Base-by-base conservation (phyloP, 108 stramenopile genomes). In the Skeletonema grethae region DNA sequence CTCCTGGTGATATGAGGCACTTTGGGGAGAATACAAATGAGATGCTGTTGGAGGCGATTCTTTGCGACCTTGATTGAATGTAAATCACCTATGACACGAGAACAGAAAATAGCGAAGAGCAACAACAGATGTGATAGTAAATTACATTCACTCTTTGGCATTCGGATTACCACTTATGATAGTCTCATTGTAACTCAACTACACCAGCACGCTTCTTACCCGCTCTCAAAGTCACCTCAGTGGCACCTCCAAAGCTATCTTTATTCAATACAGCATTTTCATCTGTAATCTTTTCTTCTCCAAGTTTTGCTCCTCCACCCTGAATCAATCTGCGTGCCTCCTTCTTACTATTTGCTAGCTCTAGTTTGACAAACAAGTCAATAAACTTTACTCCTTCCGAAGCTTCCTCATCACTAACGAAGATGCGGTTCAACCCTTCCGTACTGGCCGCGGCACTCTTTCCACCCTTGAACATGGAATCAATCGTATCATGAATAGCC, bases 251-350 rank as follows among this genome's bases (percentile, higher is more conserved):
- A 77, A 93, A 90, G 16, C 87, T 89, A 29, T 55, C 80, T 38
- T 65, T 41, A 2, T 72, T 89, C 72, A 95, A 70, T 28, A 65
- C 38, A 9, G 67, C 82, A 48, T 70, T 86, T 61, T 93, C 94
- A 48, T 93, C 86, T 4, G 57, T 58, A 46, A 95, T 86, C 65
- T 89, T 90, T 25, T 79, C 85, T 9, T 89, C 87, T 34, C 75
- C 84, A 56, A 92, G 50, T 69, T 76, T 89, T 53, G 90, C 92
- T 65, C 97, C 98, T 32, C 96, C 95, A 18, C 97, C 97, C 59
- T 85, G 82, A 66, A 98, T 97, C 28, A 98, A 83, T 30, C 99
- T 86, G 41, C 94, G 81, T 3, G 97, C 99, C 67, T 98, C 97
- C 66, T 90, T 95, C 82, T 98, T 98, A 36, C 90, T 94, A 53